Percentiles rank a stretch among this genome's conserved stretches.
Evolutionary conservation across 2,329 filamentous ascomycete genomes (phyloP).

Genomic region (Colletotrichum endophyticum): DNA sequence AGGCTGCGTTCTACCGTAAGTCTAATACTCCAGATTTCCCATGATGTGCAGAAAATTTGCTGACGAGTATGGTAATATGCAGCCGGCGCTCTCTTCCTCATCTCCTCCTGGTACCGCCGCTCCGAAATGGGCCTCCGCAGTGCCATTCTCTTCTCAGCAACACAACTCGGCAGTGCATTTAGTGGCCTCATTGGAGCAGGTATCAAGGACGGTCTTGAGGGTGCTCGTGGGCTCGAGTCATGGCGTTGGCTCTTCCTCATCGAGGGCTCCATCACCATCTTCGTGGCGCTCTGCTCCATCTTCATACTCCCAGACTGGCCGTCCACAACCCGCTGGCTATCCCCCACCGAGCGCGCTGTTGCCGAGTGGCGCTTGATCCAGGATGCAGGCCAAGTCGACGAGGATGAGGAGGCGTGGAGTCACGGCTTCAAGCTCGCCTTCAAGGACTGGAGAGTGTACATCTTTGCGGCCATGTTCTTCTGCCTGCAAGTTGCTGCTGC

Average conservation of each 20-base stretch:
- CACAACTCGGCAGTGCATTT: slow-evolving; percentile 33
- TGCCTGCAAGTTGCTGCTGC: slow-evolving; percentile 29
- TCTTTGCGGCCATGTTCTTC: neutral
- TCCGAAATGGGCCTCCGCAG: slow-evolving; percentile 52
- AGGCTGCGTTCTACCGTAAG: slow-evolving; percentile 32
- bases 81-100: slow-evolving; percentile 49
- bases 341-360: neutral
- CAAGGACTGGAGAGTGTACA: slow-evolving; percentile 46
- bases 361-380: slow-evolving; percentile 50
- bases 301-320: neutral
- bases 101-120: slow-evolving; percentile 47
- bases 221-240: slow-evolving; percentile 44
- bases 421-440: slow-evolving; percentile 56
- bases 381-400: slow-evolving; percentile 51
- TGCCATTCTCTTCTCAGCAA: slow-evolving; percentile 34
- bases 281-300: slow-evolving; percentile 33
- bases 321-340: neutral
- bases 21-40: neutral
- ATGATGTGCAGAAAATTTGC: fast-evolving
- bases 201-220: slow-evolving; percentile 46
- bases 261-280: slow-evolving; percentile 45
- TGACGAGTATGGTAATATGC: slow-evolving; percentile 26
- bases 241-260: slow-evolving; percentile 59
- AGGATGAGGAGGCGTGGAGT: slow-evolving; percentile 34
- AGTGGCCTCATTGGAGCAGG: slow-evolving; percentile 32